Conservation (phyloP, 164 flowering plant genomes). For the Dillenia turbinata region DNA sequence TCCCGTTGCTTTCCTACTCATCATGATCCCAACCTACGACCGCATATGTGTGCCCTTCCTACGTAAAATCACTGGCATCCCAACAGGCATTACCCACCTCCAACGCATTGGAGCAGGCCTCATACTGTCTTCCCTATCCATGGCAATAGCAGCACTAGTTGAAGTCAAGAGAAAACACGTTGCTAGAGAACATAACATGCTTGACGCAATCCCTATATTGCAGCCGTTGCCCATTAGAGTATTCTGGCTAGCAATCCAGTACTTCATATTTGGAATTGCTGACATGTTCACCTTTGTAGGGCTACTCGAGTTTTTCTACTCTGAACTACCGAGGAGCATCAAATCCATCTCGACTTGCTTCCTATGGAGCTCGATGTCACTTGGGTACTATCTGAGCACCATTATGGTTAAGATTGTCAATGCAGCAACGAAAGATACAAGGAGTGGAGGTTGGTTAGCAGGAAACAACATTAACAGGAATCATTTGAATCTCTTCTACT, state of each 20-base stretch:
- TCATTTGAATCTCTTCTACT: constrained; percentile 50
- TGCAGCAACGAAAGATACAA: constrained; percentile 25
- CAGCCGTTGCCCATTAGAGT: constrained; percentile 43
- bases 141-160: constrained; percentile 40
- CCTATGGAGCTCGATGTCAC: constrained; percentile 46
- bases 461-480: constrained; percentile 49
- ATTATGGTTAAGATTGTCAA: constrained; percentile 44
- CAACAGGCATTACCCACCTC: constrained; percentile 49
- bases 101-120: constrained; percentile 52
- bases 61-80: constrained; percentile 31
- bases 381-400: constrained; percentile 49
- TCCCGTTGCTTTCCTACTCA: constrained; percentile 36
- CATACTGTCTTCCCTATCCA: constrained; percentile 38
- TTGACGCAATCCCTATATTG: constrained; percentile 31
- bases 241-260: constrained; percentile 51
- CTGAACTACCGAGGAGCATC: constrained; percentile 41
- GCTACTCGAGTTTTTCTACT: constrained; percentile 52
- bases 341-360: constrained; percentile 44
- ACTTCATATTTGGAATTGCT: constrained; percentile 52
- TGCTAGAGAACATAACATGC: constrained; percentile 34
- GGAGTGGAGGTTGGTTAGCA: constrained; percentile 44
- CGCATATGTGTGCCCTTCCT: constrained; percentile 32
- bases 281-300: constrained; percentile 57
- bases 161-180: constrained; percentile 37
- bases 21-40: constrained; percentile 44